Evolutionary conservation across 495 filamentous ascomycete species (phyloP).

Genomic region (Diplogelasinospora grovesii): DNA sequence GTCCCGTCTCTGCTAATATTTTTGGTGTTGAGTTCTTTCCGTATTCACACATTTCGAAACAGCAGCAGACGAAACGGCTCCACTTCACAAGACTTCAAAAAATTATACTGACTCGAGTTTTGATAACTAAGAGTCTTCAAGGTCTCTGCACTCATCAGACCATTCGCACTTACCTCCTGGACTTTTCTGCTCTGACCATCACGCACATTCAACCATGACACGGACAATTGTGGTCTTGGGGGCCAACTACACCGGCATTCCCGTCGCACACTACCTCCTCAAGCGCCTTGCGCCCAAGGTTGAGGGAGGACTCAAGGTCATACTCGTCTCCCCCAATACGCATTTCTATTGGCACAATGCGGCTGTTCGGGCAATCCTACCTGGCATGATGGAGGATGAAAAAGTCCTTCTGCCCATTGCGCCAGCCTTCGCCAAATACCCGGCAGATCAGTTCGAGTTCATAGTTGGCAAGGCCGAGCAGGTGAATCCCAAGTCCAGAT

Average conservation of each 20-base stretch:
- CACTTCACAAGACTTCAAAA: too few relatives aligned
- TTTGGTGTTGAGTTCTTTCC: too few relatives aligned
- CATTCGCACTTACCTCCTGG: too few relatives aligned
- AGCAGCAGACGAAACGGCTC: too few relatives aligned
- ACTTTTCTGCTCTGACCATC: too few relatives aligned
- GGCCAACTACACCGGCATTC: conserved; percentile 52
- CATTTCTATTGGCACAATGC: conserved; percentile 44
- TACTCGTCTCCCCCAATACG: conserved; percentile 51
- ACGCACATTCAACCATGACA: conserved; percentile 21
- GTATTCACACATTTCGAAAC: too few relatives aligned
- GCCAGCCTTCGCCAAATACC: conserved; percentile 45
- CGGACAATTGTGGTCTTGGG: conserved; percentile 59
- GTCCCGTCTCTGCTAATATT: too few relatives aligned
- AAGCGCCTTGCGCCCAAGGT: conserved; percentile 36
- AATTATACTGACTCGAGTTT: too few relatives aligned
- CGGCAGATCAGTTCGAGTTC: conserved; percentile 45
- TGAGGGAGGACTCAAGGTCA: conserved; percentile 35
- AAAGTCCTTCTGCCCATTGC: conserved; percentile 43
- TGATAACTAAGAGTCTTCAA: too few relatives aligned
- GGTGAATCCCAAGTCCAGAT: conserved; percentile 41
- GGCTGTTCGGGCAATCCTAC: conserved; percentile 38
- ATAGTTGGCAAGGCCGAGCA: conserved; percentile 46
- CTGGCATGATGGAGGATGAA: conserved; percentile 29
- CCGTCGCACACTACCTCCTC: conserved; percentile 53
- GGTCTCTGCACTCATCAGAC: too few relatives aligned